phyloP scores from a whole-genome alignment of 306 rosid species.

The Crataegus laevigata region DNA sequence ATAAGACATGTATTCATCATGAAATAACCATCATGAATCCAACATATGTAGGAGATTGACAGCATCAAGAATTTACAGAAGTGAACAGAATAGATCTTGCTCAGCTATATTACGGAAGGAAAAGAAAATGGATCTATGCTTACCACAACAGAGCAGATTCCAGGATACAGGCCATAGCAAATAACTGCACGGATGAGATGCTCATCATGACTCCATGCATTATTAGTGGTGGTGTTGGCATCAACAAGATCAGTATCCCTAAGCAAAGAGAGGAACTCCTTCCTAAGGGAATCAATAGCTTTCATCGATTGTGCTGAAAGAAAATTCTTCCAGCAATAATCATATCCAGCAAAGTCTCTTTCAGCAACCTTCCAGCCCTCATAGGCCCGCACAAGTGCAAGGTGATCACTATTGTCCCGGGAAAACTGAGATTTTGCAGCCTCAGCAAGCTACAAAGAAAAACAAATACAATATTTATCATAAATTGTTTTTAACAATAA shows the following conservation, averaged over 20 bases:
- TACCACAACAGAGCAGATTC: slow-evolving; percentile 92
- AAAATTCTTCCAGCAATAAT: slow-evolving; percentile 93
- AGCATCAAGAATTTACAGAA: not conserved
- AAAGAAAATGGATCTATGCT: slow-evolving; percentile 3
- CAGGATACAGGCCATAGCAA: slow-evolving; percentile 91
- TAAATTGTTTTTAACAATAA: not conserved
- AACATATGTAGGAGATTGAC: not conserved
- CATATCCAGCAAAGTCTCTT: slow-evolving; percentile 60
- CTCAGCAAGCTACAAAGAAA: slow-evolving; percentile 72
- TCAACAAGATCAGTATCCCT: slow-evolving; percentile 73
- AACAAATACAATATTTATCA: slow-evolving; percentile 1
- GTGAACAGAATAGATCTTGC: not conserved
- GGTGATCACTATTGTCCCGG: slow-evolving; percentile 76
- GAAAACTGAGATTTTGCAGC: slow-evolving; percentile 86
- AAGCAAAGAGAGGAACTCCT: slow-evolving; percentile 64
- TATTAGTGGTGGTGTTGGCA: slow-evolving; percentile 44
- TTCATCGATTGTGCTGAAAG: slow-evolving; percentile 85
- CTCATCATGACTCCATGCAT: slow-evolving; percentile 60
- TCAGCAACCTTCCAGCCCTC: slow-evolving; percentile 91
- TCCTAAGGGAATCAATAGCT: slow-evolving; percentile 87
- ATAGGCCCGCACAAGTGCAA: slow-evolving; percentile 79
- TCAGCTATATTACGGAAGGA: not conserved
- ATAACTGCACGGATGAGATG: slow-evolving; percentile 70
- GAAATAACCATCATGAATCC: not conserved
- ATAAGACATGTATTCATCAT: not conserved